These are phyloP conservation scores for Adansonia digitata DNA, from an alignment of 345 rosid genomes.

Conservation along the genomic window DNA sequence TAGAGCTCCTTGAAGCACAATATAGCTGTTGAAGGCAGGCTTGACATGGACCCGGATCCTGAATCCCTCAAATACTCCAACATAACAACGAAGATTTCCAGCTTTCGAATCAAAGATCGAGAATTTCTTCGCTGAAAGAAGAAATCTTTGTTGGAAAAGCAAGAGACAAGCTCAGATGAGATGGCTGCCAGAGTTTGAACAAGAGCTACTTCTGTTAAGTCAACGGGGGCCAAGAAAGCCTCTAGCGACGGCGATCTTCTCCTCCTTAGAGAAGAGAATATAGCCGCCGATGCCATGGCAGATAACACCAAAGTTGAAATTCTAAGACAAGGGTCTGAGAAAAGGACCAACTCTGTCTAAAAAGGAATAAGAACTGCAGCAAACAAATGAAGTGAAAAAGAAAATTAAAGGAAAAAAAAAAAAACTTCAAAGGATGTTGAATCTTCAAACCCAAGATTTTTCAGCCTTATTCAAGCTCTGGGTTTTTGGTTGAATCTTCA, in stretches of 20 bases:
- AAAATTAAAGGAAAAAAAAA: neutral
- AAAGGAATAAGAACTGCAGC: slow-evolving; percentile 9
- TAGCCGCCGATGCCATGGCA: slow-evolving; percentile 75
- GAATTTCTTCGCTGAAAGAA: slow-evolving; percentile 70
- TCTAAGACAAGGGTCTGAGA: slow-evolving; percentile 1
- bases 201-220: slow-evolving; percentile 65
- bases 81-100: slow-evolving; percentile 62
- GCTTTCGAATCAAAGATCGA: slow-evolving; percentile 64
- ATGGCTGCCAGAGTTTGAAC: slow-evolving; percentile 59
- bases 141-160: slow-evolving; percentile 35
- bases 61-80: slow-evolving; percentile 64
- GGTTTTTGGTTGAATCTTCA: slow-evolving; percentile 26
- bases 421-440: no score
- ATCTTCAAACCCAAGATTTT: neutral
- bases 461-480: neutral
- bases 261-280: slow-evolving; percentile 74
- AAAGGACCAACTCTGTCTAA: neutral
- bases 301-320: neutral
- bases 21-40: slow-evolving; percentile 41
- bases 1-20: slow-evolving; percentile 90
- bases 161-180: slow-evolving; percentile 55
- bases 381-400: slow-evolving; percentile 9
- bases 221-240: slow-evolving; percentile 82
- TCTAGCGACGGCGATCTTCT: slow-evolving; percentile 78
- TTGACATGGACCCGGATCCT: slow-evolving; percentile 20